Conservation (phyloP, 306 rosid species). For the Rosa lucieae region DNA sequence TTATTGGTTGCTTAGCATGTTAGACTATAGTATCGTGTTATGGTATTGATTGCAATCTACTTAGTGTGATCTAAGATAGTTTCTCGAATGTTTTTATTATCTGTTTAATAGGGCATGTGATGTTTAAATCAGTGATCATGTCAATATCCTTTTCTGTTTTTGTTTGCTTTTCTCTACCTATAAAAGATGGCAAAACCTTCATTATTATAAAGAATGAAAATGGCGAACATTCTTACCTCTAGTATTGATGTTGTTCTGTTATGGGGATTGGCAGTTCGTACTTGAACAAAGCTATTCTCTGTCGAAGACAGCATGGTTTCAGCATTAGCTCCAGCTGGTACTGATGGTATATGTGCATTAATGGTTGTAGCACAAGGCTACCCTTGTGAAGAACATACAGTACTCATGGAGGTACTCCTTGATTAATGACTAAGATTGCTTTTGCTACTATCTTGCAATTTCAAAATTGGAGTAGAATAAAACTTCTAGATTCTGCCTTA, state of each 20-base stretch:
- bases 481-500: too few species aligned
- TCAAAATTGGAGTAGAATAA: too few species aligned
- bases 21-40: too few species aligned
- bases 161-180: conserved; percentile 16
- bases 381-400: conserved; percentile 61
- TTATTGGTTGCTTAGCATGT: too few species aligned
- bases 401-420: background rate
- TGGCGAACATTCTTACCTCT: conserved; percentile 26
- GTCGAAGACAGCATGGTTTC: conserved; percentile 9
- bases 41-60: too few species aligned
- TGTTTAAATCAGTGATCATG: background rate
- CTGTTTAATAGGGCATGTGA: too few species aligned
- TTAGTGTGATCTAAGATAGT: too few species aligned
- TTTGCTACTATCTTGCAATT: too few species aligned
- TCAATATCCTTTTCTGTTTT: conserved; percentile 24
- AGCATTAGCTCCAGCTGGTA: conserved; percentile 1
- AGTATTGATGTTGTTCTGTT: conserved; percentile 15
- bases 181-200: conserved; percentile 14
- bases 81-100: too few species aligned
- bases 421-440: too few species aligned
- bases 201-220: conserved; percentile 23
- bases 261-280: conserved; percentile 20
- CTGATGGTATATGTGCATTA: conserved; percentile 48
- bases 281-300: conserved; percentile 24
- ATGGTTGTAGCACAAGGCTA: conserved; percentile 57